Conservation (phyloP, 306 rosid genomes). For the Purshia tridentata region DNA sequence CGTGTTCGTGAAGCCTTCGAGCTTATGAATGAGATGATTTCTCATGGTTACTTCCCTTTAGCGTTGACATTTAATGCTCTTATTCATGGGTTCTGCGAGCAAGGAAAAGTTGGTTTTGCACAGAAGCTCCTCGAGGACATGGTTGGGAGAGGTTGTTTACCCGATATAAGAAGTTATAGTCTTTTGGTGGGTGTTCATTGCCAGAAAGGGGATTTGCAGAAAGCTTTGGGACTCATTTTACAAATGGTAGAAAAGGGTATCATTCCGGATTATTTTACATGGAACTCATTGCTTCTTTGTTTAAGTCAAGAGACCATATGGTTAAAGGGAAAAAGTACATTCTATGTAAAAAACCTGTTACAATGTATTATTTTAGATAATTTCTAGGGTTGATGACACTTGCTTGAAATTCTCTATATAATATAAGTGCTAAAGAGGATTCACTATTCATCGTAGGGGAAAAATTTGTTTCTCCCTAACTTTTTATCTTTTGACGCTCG, state of each 20-base stretch:
- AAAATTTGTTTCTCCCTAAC: too few species aligned
- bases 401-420: too few species aligned
- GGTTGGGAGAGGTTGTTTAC: slow-evolving; percentile 52
- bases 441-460: too few species aligned
- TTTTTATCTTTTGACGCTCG: too few species aligned
- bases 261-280: slow-evolving; percentile 45
- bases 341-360: slow-evolving; percentile 26
- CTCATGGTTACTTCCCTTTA: slow-evolving; percentile 47
- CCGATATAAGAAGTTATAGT: slow-evolving; percentile 44
- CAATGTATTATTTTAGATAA: slow-evolving; percentile 17
- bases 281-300: slow-evolving; percentile 53
- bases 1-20: slow-evolving; percentile 54
- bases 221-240: slow-evolving; percentile 41
- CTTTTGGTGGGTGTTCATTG: slow-evolving; percentile 47
- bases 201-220: slow-evolving; percentile 50
- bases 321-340: slow-evolving; percentile 27
- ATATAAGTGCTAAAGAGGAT: too few species aligned
- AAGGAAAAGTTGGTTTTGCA: slow-evolving; percentile 51
- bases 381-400: not conserved
- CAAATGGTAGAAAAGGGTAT: slow-evolving; percentile 55
- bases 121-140: slow-evolving; percentile 61
- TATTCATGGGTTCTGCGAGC: slow-evolving; percentile 49
- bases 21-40: slow-evolving; percentile 65
- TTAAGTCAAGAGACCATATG: slow-evolving; percentile 31
- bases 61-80: slow-evolving; percentile 56